Evolutionary conservation across 345 rosid genomes (phyloP).

Genomic region (Ceriops zippeliana): DNA sequence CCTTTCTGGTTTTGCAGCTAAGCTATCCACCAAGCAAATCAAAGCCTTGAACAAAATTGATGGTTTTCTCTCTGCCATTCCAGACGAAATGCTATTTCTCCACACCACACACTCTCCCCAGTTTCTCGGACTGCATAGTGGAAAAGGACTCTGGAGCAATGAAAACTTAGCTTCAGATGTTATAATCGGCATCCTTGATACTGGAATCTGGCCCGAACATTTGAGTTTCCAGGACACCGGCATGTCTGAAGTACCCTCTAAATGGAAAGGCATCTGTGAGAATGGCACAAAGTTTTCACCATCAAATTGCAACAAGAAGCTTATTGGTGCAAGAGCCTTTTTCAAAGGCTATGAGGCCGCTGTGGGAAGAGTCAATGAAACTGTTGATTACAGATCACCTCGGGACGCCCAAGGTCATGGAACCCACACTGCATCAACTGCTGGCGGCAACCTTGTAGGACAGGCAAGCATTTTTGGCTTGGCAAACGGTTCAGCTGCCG

Average conservation of each 20-base stretch:
- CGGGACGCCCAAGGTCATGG: constrained; percentile 79
- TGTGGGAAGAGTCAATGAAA: constrained; percentile 44
- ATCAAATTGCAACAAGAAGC: constrained; percentile 60
- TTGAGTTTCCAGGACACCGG: constrained; percentile 59
- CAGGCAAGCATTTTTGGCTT: constrained; percentile 49
- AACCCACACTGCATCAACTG: constrained; percentile 84
- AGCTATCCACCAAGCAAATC: constrained; percentile 50
- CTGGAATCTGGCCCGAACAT: constrained; percentile 84
- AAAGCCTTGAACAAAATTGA: constrained; percentile 36
- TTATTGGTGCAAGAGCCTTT: constrained; percentile 68
- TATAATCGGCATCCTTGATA: constrained; percentile 62
- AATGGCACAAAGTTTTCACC: constrained; percentile 56
- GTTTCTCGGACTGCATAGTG: constrained; percentile 59
- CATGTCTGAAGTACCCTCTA: constrained; percentile 49
- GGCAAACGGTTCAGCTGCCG: constrained; percentile 57
- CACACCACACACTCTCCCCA: constrained; percentile 62
- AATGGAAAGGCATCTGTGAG: constrained; percentile 76
- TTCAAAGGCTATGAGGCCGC: constrained; percentile 54
- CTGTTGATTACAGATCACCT: constrained; percentile 56
- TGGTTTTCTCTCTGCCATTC: constrained; percentile 56
- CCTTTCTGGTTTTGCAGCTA: constrained; percentile 63
- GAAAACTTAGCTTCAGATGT: constrained; percentile 46
- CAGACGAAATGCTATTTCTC: constrained; percentile 53
- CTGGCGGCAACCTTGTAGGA: constrained; percentile 48
- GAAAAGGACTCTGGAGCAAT: constrained; percentile 51